Conservation (phyloP, 805 yeast genomes). For the Lipomyces mesembrius region DNA sequence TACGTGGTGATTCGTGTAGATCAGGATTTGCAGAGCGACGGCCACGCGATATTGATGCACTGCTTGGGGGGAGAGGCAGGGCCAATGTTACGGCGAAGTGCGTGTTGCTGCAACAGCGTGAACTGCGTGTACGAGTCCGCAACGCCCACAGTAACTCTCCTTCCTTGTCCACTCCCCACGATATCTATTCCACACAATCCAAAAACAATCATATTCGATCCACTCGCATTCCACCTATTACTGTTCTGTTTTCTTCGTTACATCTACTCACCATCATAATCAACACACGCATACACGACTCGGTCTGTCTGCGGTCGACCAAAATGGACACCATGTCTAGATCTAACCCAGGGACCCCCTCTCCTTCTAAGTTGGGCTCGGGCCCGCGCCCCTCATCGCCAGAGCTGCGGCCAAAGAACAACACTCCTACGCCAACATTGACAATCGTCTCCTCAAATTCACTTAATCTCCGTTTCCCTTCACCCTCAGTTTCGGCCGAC, state of each 20-base stretch:
- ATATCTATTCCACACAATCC: no score
- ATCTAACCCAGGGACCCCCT: neutral
- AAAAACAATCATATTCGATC: neutral
- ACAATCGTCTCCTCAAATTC: neutral
- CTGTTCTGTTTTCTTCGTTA: neutral
- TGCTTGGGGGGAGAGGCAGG: neutral
- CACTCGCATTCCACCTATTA: neutral
- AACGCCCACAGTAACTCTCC: neutral
- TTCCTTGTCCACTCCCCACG: neutral
- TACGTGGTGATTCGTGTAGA: neutral
- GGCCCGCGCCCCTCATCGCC: neutral
- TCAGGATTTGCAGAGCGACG: conserved; percentile 3
- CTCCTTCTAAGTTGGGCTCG: neutral
- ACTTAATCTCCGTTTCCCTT: neutral
- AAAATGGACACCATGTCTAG: neutral
- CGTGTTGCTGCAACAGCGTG: neutral
- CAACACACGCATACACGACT: neutral
- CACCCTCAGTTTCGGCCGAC: neutral
- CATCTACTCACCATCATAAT: neutral
- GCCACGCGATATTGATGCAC: neutral
- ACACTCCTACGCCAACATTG: conserved; percentile 1
- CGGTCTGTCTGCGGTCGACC: neutral
- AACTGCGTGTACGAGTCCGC: no score
- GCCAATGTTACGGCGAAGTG: neutral
- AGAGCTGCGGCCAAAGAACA: neutral